Percentiles rank a stretch among this genome's conserved stretches.
These are phyloP conservation scores for Boletus edulis DNA, from an alignment of 768 basidiomycete species.

Conservation along the genomic window DNA sequence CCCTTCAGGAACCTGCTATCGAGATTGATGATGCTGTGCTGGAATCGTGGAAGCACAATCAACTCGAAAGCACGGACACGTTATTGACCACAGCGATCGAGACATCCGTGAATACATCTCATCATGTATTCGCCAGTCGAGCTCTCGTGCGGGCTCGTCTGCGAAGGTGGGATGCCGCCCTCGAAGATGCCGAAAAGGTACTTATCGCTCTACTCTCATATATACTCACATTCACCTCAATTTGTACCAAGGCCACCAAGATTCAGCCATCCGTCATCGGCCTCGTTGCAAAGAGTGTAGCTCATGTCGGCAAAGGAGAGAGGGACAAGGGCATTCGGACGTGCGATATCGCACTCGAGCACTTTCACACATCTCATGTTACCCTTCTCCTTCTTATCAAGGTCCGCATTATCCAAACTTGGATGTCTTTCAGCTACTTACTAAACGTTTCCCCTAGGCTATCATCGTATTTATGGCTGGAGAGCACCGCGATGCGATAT, in stretches of 20 bases:
- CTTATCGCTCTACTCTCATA: neutral
- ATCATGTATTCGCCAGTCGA: neutral
- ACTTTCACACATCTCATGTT: neutral
- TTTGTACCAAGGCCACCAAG: neutral
- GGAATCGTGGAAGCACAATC: neutral
- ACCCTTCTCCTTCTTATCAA: neutral
- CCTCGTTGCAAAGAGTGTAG: neutral
- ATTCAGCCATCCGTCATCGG: neutral
- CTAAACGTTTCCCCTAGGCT: neutral
- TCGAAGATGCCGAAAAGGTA: neutral
- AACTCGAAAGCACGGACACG: neutral
- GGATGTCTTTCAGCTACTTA: neutral
- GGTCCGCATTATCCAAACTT: neutral
- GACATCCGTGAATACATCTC: neutral
- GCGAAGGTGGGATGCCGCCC: neutral
- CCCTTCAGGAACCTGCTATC: neutral
- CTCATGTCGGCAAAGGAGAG: neutral
- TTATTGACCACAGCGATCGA: neutral
- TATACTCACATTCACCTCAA: too few relatives aligned
- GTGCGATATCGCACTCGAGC: neutral
- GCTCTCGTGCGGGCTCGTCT: neutral
- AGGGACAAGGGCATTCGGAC: neutral
- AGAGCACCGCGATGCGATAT: neutral
- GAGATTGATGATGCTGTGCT: neutral
- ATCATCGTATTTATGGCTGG: neutral